phyloP scores from a whole-genome alignment of 331 rosid species.

The Pyrus hybrid region DNA sequence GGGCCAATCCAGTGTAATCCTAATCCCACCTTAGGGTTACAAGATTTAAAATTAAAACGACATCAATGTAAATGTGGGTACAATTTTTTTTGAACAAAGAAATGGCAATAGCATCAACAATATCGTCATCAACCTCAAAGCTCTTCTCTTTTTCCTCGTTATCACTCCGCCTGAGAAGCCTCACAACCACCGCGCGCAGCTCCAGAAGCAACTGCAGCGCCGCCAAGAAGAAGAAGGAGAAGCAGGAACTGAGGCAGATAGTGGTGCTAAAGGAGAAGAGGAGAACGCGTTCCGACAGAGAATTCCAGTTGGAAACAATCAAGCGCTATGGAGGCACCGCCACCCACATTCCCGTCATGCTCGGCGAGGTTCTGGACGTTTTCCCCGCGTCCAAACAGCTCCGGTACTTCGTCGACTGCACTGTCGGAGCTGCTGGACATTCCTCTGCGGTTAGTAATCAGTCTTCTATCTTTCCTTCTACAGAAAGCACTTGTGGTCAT shows the following conservation, averaged over 20 bases:
- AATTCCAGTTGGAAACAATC: constrained; percentile 39
- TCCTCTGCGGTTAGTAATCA: constrained; percentile 58
- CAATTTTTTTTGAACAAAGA: not conserved
- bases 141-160: not conserved
- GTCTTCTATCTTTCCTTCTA: not conserved
- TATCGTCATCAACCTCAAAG: not conserved
- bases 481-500: too few relatives aligned
- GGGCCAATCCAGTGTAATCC: not conserved
- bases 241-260: constrained; percentile 12
- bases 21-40: not conserved
- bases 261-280: constrained; percentile 55
- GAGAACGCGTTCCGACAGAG: constrained; percentile 77
- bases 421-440: constrained; percentile 91
- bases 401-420: constrained; percentile 71
- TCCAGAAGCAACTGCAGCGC: not conserved
- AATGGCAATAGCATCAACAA: not conserved
- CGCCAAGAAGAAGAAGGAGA: not conserved
- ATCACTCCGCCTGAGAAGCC: constrained; percentile 10
- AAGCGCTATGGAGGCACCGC: constrained; percentile 31
- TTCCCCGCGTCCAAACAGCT: constrained; percentile 38
- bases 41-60: not conserved
- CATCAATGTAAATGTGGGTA: not conserved
- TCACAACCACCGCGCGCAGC: constrained; percentile 13
- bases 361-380: constrained; percentile 71
- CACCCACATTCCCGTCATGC: constrained; percentile 75